These are phyloP conservation scores for Macrophomina phaseolina DNA, from an alignment of 2,329 filamentous ascomycete species.

Conservation along the genomic window DNA sequence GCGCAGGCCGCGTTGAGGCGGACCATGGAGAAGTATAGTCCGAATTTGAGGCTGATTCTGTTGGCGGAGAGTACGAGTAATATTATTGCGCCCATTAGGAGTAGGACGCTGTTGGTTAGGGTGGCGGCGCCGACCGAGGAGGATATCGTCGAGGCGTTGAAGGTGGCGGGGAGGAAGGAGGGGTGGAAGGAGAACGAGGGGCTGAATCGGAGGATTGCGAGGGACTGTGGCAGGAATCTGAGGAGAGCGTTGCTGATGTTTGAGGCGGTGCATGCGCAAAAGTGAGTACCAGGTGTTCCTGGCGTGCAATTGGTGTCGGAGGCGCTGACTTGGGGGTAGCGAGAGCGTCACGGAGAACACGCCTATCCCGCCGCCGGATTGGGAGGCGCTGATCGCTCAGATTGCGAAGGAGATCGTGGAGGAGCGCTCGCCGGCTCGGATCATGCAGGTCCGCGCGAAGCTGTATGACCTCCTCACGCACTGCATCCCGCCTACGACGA, in stretches of 20 bases:
- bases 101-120: slow-evolving; percentile 85
- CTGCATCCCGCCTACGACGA: slow-evolving; percentile 93
- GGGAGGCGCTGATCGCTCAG: slow-evolving; percentile 88
- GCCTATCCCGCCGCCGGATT: slow-evolving; percentile 91
- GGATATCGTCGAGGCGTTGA: slow-evolving; percentile 81
- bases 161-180: slow-evolving; percentile 75
- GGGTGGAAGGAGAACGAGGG: slow-evolving; percentile 77
- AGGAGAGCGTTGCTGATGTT: slow-evolving; percentile 93
- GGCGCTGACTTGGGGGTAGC: slow-evolving; percentile 53
- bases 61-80: slow-evolving; percentile 96
- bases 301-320: background rate
- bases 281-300: slow-evolving; percentile 63
- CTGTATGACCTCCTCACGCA: slow-evolving; percentile 97
- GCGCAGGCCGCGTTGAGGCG: slow-evolving; percentile 92
- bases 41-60: slow-evolving; percentile 88
- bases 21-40: slow-evolving; percentile 99
- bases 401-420: slow-evolving; percentile 93
- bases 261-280: slow-evolving; percentile 95
- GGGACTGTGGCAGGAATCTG: slow-evolving; percentile 88
- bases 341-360: slow-evolving; percentile 89
- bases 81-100: slow-evolving; percentile 98
- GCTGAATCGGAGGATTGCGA: slow-evolving; percentile 83
- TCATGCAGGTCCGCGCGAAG: slow-evolving; percentile 86
- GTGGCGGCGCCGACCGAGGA: slow-evolving; percentile 86
- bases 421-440: slow-evolving; percentile 87